phyloP scores from a whole-genome alignment of 164 flowering plant species.

The Macadamia tetraphylla region DNA sequence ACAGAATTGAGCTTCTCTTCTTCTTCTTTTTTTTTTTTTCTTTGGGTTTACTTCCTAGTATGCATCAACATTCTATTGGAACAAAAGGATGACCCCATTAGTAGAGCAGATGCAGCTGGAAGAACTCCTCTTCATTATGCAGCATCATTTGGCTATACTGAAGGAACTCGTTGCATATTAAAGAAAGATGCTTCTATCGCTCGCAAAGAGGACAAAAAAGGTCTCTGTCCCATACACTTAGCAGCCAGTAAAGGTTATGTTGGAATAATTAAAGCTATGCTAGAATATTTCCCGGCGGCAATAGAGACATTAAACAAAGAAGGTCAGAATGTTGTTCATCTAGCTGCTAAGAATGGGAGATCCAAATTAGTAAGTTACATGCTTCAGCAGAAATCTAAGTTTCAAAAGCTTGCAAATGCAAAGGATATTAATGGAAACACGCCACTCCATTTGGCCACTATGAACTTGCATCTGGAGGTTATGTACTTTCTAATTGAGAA shows the following conservation, averaged over 20 bases:
- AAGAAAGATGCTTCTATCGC: background rate
- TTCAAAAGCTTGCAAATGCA: conserved; percentile 3
- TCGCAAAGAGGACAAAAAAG: background rate
- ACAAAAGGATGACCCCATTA: background rate
- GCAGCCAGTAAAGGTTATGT: conserved; percentile 1
- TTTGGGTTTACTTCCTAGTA: too few species aligned
- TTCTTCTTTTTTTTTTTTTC: too few species aligned
- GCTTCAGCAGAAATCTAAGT: background rate
- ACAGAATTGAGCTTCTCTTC: too few species aligned
- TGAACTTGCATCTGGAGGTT: background rate
- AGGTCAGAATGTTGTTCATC: conserved; percentile 11
- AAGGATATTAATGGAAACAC: conserved; percentile 11
- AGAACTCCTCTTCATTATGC: conserved; percentile 9
- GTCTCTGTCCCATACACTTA: conserved; percentile 1
- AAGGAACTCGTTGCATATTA: background rate
- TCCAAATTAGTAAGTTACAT: background rate
- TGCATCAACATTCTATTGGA: too few species aligned
- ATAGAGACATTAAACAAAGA: background rate
- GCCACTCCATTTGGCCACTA: conserved; percentile 20
- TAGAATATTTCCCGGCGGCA: background rate
- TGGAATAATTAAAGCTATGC: background rate
- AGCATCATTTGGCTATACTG: background rate
- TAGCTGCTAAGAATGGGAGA: background rate
- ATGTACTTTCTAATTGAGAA: conserved; percentile 4
- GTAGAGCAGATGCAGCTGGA: background rate